Percentiles rank a stretch among this genome's conserved stretches.
Conservation (phyloP, 108 stramenopile genomes). For the Conticribra weissflogii region DNA sequence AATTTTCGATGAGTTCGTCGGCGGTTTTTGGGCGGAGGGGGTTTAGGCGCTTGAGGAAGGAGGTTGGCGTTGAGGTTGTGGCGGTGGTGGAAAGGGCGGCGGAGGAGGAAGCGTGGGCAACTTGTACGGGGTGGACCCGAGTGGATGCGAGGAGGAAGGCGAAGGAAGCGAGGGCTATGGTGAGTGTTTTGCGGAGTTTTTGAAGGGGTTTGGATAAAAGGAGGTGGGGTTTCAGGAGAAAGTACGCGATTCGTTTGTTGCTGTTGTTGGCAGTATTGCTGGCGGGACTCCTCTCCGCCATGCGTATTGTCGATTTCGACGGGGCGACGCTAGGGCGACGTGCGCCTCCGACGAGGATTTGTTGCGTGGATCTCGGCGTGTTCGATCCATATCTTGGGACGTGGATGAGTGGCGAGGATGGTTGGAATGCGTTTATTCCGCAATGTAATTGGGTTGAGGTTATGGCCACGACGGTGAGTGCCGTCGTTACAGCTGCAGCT, state of each 20-base stretch:
- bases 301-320: background rate
- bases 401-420: background rate
- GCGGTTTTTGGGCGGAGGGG: constrained; percentile 45
- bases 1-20: constrained; percentile 69
- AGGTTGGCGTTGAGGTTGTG: constrained; percentile 3
- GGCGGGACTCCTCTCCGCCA: background rate
- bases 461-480: background rate
- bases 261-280: background rate
- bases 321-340: background rate
- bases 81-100: background rate
- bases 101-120: background rate
- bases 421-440: background rate
- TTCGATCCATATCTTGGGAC: too few relatives aligned
- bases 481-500: background rate
- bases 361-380: background rate
- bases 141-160: constrained; percentile 25
- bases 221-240: background rate
- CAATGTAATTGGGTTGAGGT: background rate
- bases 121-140: constrained; percentile 16
- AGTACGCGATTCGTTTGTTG: too few relatives aligned
- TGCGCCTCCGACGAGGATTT: too few relatives aligned
- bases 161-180: constrained; percentile 34
- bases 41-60: constrained; percentile 10
- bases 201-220: constrained; percentile 1
- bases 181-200: constrained; percentile 19